These are phyloP conservation scores for Tremella yokohamensis DNA, from an alignment of 768 basidiomycete species.

Conservation along the genomic window DNA sequence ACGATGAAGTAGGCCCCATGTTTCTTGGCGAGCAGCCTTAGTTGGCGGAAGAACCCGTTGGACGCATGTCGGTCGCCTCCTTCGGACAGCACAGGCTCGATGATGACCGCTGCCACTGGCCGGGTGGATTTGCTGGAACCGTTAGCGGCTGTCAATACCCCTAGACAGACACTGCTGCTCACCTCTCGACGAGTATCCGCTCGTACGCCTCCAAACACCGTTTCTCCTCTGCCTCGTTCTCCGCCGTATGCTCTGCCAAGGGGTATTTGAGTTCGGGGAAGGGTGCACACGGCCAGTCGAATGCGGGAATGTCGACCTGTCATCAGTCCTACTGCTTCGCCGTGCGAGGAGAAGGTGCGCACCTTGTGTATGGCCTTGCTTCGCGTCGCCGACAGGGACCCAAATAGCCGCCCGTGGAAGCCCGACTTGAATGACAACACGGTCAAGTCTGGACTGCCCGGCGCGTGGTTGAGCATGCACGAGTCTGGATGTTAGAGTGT, in stretches of 20 bases:
- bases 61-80: constrained; percentile 55
- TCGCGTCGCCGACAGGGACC: constrained; percentile 51
- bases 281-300: constrained; percentile 54
- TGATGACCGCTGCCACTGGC: constrained; percentile 54
- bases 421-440: constrained; percentile 52
- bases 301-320: constrained; percentile 53
- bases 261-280: constrained; percentile 54
- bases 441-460: constrained; percentile 52
- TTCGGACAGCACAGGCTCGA: constrained; percentile 54
- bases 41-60: constrained; percentile 50
- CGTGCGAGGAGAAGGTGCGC: constrained; percentile 1
- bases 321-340: not conserved
- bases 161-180: constrained; percentile 1
- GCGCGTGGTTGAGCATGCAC: constrained; percentile 52
- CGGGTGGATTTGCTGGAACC: constrained; percentile 38
- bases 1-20: constrained; percentile 54
- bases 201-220: constrained; percentile 47
- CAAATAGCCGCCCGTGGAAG: constrained; percentile 55
- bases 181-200: constrained; percentile 42
- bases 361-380: constrained; percentile 54
- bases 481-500: constrained; percentile 20
- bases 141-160: constrained; percentile 21
- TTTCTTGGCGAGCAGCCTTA: constrained; percentile 50
- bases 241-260: constrained; percentile 46
- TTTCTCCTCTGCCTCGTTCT: constrained; percentile 52